These are phyloP conservation scores for Pichiaceae sp. DNA, from an alignment of 1,139 yeast genomes.

Conservation along the genomic window DNA sequence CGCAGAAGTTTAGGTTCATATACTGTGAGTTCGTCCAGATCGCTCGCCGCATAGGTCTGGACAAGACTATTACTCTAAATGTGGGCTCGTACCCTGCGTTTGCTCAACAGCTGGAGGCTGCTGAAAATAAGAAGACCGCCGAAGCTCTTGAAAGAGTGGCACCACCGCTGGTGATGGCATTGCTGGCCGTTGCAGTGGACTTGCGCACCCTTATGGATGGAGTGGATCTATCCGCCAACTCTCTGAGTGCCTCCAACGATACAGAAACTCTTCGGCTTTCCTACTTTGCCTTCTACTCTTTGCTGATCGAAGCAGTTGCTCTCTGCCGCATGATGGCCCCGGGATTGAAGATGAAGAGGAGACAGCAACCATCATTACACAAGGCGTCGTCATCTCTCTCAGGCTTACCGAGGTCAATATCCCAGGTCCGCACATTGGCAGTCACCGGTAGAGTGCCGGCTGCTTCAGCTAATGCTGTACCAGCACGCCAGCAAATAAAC, in stretches of 20 bases:
- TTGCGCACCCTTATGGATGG: constrained; percentile 13
- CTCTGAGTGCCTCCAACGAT: constrained; percentile 6
- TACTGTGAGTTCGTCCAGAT: constrained; percentile 2
- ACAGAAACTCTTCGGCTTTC: constrained; percentile 46
- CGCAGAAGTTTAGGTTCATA: constrained; percentile 5
- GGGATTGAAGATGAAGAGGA: not conserved
- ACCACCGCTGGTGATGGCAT: constrained; percentile 10
- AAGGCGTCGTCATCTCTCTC: not conserved
- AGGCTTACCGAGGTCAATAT: not conserved
- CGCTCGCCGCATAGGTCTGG: constrained; percentile 2
- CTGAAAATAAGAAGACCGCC: constrained; percentile 6
- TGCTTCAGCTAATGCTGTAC: constrained; percentile 5
- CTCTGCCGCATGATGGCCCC: constrained; percentile 55
- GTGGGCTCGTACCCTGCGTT: constrained; percentile 7
- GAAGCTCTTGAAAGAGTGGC: constrained; percentile 5
- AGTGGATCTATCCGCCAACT: constrained; percentile 9
- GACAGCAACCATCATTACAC: not conserved
- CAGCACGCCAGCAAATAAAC: constrained; percentile 11
- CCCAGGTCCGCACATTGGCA: constrained; percentile 1
- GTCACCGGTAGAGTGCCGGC: constrained; percentile 5
- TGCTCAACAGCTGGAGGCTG: constrained; percentile 11
- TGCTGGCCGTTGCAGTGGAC: constrained; percentile 9
- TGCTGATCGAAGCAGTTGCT: constrained; percentile 68
- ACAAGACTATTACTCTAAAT: not conserved
- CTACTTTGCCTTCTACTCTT: constrained; percentile 61